These are phyloP conservation scores for Claviceps purpurea DNA, from an alignment of 2,329 filamentous ascomycete species.

Conservation along the genomic window DNA sequence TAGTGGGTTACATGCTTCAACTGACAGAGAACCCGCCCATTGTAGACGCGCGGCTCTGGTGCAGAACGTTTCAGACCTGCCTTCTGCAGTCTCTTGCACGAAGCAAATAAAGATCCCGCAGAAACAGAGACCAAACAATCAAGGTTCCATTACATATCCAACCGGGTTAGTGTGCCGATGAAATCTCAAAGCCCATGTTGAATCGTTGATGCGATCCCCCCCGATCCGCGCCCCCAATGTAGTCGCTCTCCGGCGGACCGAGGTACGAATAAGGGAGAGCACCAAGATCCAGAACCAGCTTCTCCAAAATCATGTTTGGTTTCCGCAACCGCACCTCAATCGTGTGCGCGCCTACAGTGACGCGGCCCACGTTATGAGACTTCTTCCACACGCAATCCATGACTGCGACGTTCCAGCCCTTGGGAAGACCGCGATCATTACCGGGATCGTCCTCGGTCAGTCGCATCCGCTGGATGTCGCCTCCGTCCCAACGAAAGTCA, in stretches of 20 bases:
- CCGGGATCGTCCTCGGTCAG: conserved; percentile 16
- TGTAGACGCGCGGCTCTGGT: too few species aligned
- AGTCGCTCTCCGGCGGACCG: conserved; percentile 19
- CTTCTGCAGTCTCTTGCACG: too few species aligned
- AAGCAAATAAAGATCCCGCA: neutral
- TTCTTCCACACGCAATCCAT: conserved; percentile 36
- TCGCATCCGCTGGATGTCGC: conserved; percentile 17
- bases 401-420: conserved; percentile 34
- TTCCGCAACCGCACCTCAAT: conserved; percentile 18
- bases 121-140: neutral
- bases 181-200: conserved; percentile 2
- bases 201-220: neutral
- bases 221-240: conserved; percentile 3
- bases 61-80: too few species aligned
- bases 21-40: too few species aligned
- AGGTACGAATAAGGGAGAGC: conserved; percentile 21
- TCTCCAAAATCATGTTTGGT: conserved; percentile 23
- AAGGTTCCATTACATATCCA: neutral
- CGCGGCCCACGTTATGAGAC: conserved; percentile 16
- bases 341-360: conserved; percentile 14
- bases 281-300: conserved; percentile 21
- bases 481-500: conserved; percentile 32
- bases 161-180: neutral
- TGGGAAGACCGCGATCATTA: conserved; percentile 25
- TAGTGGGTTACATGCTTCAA: too few species aligned